Evolutionary conservation across 2,329 filamentous ascomycete species (phyloP), one percentile per base, ranked within the genome.

Genomic region (Sporothrix curviconia): DNA sequence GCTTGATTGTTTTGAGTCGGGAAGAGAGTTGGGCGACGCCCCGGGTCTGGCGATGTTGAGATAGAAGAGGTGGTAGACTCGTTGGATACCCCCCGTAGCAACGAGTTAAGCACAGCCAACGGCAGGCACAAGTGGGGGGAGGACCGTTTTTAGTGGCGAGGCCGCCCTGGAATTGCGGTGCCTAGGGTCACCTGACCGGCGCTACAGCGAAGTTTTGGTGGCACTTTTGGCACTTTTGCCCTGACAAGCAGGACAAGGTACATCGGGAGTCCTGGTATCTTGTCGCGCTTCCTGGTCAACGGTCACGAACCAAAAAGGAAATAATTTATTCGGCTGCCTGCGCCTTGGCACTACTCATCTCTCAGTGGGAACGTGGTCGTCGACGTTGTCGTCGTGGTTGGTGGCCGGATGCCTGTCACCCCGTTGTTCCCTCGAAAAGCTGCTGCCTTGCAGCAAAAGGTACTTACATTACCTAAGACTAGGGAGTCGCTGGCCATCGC

Each of bases 311-410:
- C n/a, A n/a, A n/a, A n/a, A n/a, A n/a, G n/a, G n/a, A n/a, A n/a
- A n/a, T n/a, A n/a, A n/a, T 43, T 55, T 46, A 55, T 46, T 55
- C 40, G 52, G 52, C 40, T 55, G 52, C 52, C 52, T 55, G 30
- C 34, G 30, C 6, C 14, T 17, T 42, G n/a, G 25, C 46, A 9
- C 9, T 17, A 24, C 4, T 43, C 42, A 11, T 36, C 30, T 15
- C n/a, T 40, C 37, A 15, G 49, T 52, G 36, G 36, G 28, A 34
- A 37, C 39, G 39, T 22, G 25, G 37, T 36, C 14, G 50, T 43
- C 4, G 39, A 24, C 28, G 9, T 9, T 14, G 6, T 1, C 37
- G 47, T 52, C 49, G 22, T 39, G 50, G 37, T 42, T 30, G 50
- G 25, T 42, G 36, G 50, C 36, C 24, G 24, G n/a, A n/a, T n/a